These are phyloP conservation scores for Graphilbum sp. DNA, from an alignment of 2,329 filamentous ascomycete species.

Conservation along the genomic window DNA sequence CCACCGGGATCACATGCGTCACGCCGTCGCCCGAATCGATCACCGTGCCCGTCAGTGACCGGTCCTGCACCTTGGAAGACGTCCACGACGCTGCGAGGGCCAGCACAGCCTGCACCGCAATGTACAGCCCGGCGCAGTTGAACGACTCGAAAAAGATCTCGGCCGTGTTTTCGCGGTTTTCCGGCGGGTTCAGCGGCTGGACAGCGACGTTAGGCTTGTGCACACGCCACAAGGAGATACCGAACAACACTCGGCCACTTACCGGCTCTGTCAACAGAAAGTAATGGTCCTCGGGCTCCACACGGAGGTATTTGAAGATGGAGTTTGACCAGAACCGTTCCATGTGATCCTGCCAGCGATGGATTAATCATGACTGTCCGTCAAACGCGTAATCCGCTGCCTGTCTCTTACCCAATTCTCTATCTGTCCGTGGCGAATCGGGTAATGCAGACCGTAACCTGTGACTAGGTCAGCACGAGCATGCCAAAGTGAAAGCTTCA, in stretches of 20 bases:
- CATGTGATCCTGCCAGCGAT: constrained; percentile 69
- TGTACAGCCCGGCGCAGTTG: constrained; percentile 97
- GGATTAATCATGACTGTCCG: neutral
- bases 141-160: constrained; percentile 99
- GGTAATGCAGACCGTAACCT: constrained; percentile 95
- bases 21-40: constrained; percentile 98
- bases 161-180: constrained; percentile 97
- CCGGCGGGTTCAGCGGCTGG: constrained; percentile 92
- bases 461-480: neutral
- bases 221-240: no score
- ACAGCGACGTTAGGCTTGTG: no score
- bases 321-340: constrained; percentile 99
- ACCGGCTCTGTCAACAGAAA: constrained; percentile 96
- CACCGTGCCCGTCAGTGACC: constrained; percentile 90
- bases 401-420: constrained; percentile 89
- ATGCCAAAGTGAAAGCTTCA: constrained; percentile 4
- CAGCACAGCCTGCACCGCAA: constrained; percentile 92
- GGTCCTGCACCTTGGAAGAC: constrained; percentile 90
- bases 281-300: constrained; percentile 97
- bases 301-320: constrained; percentile 97
- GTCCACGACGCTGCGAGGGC: constrained; percentile 97
- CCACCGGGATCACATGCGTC: constrained; percentile 96
- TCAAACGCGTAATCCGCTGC: no score
- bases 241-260: no score
- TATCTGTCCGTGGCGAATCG: constrained; percentile 93